Conservation (phyloP, 2,329 filamentous ascomycete genomes). For the Pyrenochaeta sp. region DNA sequence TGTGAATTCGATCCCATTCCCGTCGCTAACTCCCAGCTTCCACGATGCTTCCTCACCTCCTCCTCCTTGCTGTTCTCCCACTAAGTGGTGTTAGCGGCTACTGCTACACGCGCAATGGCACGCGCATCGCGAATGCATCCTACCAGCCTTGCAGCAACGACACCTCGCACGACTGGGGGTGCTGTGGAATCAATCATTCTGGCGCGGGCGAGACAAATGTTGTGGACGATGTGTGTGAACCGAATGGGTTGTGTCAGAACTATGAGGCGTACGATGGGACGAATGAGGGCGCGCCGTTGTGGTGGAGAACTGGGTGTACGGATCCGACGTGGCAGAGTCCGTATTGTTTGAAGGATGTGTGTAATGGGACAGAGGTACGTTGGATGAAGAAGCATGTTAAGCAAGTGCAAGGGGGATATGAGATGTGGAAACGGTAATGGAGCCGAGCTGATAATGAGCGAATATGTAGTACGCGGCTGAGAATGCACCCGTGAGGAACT, state of each 20-base stretch:
- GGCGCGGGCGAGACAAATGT: slow-evolving; percentile 16
- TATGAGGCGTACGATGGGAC: slow-evolving; percentile 14
- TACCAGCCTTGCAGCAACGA: slow-evolving; percentile 17
- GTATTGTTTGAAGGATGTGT: slow-evolving; percentile 19
- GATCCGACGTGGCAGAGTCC: slow-evolving; percentile 24
- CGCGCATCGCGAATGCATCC: slow-evolving; percentile 4
- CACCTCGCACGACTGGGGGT: slow-evolving; percentile 6
- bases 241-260: slow-evolving; percentile 23
- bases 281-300: slow-evolving; percentile 12
- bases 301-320: slow-evolving; percentile 25
- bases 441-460: not conserved
- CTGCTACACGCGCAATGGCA: slow-evolving; percentile 21
- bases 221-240: slow-evolving; percentile 17
- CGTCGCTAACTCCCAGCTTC: too few species aligned
- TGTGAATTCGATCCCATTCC: too few species aligned
- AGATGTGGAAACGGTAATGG: not conserved
- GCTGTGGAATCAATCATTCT: slow-evolving; percentile 17
- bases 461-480: not conserved
- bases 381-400: not conserved
- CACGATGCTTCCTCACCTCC: too few species aligned
- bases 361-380: slow-evolving; percentile 7
- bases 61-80: too few species aligned
- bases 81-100: not conserved
- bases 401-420: not conserved
- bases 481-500: not conserved